Evolutionary conservation across 2,329 filamentous ascomycete genomes (phyloP), one percentile per base, ranked within the genome.

Genomic region (Fusarium nanum): DNA sequence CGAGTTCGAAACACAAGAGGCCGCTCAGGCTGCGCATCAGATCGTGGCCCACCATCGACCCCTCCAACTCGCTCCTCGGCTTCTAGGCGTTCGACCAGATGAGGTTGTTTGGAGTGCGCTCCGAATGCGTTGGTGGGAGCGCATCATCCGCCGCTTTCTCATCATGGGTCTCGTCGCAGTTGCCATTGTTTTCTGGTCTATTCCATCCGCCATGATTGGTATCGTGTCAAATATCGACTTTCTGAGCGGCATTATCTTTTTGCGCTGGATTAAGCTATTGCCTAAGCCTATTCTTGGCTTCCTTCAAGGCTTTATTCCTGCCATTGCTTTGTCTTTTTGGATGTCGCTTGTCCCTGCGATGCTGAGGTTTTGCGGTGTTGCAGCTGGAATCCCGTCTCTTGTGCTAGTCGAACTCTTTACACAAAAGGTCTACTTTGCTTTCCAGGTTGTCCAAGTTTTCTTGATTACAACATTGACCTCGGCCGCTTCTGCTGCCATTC

Each of bases 401-500:
- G 91, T 93, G 2, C 87, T 91, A 13, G 90, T 97, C 18, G 96
- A 99, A 79, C 84, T 98, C 11, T 94, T 93, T 62, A 94, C 93
- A 0, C 93, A 98, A 77, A 96, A 94, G 76, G 92, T 89, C 73
- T 98, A 97, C 84, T 99, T 97, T 76, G 89, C 87, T 47, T 97
- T 97, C 82, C 93, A 96, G 79, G 89, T 98, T 45, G 86, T 98
- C 22, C 94, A 98, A 78, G 93, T 97, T 46, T 98, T 98, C 82
- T 82, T 98, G 60, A 89, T 98, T 50, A 90, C 93, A 0, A 97
- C 95, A 0, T 72, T 98, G 30, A 88, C 92, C 3, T 95, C 93
- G 18, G 91, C 93, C 2, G 94, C 94, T 12, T 89, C 93, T 5
- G 87, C 91, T 9, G 89, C 93, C 0, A 85, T 89, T 3, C 81